Percentiles rank a stretch among this genome's conserved stretches.
These are phyloP conservation scores for Nelumbo lutea DNA, from an alignment of 164 flowering plant species.

Conservation along the genomic window DNA sequence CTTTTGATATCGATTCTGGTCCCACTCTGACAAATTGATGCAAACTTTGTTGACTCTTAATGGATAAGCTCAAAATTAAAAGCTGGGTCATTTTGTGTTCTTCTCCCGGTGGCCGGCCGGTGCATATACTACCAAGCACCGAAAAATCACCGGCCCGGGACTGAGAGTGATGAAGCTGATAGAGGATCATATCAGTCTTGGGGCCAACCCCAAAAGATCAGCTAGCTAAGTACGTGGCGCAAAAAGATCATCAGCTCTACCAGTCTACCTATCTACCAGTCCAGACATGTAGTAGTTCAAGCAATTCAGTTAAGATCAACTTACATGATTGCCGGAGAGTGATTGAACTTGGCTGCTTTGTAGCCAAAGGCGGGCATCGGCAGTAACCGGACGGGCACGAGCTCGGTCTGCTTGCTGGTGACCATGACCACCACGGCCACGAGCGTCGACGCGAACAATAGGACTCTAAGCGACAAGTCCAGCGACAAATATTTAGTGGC, in stretches of 20 bases:
- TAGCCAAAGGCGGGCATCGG: not conserved
- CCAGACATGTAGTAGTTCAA: not conserved
- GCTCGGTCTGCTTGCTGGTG: slow-evolving; percentile 10
- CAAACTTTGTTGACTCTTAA: too few species aligned
- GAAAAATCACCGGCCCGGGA: too few species aligned
- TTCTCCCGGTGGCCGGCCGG: too few species aligned
- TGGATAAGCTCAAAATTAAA: too few species aligned
- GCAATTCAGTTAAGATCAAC: not conserved
- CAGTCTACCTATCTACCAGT: not conserved
- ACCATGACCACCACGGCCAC: slow-evolving; percentile 6
- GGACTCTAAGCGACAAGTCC: slow-evolving; percentile 4
- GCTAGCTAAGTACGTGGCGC: slow-evolving; percentile 8
- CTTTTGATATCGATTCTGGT: too few species aligned
- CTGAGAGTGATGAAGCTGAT: too few species aligned
- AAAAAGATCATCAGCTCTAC: not conserved
- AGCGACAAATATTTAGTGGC: too few species aligned
- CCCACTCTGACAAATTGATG: too few species aligned
- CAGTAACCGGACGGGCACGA: not conserved
- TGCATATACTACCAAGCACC: too few species aligned
- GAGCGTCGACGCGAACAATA: slow-evolving; percentile 1
- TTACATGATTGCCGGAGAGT: slow-evolving; percentile 12
- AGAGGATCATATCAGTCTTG: too few species aligned
- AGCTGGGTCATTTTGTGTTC: too few species aligned
- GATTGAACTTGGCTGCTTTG: slow-evolving; percentile 2
- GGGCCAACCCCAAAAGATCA: too few species aligned